A percentile compares a stretch with the other conserved stretches of the same genome.
Conservation (phyloP, 1,284 basidiomycete species). For the Schizophyllum amplum region DNA sequence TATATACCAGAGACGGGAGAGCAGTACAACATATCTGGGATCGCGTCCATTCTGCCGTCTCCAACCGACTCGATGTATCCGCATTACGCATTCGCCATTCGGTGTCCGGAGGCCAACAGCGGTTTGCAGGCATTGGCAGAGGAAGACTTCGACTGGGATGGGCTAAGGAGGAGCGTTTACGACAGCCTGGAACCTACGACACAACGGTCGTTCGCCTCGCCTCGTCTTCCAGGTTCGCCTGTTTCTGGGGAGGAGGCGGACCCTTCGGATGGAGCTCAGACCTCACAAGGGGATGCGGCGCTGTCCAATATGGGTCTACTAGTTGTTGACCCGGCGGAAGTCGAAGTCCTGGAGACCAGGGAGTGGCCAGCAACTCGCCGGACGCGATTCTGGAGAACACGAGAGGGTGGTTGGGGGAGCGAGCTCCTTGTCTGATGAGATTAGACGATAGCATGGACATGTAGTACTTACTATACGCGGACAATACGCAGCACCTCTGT, state of each 20-base stretch:
- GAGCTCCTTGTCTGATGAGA: slow-evolving; percentile 14
- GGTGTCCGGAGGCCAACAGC: slow-evolving; percentile 17
- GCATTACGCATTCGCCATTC: slow-evolving; percentile 17
- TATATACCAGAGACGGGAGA: slow-evolving; percentile 48
- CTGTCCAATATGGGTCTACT: slow-evolving; percentile 56
- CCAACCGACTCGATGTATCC: slow-evolving; percentile 25
- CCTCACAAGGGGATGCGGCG: slow-evolving; percentile 39
- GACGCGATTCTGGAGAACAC: slow-evolving; percentile 38
- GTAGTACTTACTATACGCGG: no score
- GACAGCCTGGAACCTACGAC: slow-evolving; percentile 36
- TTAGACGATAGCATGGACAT: not conserved
- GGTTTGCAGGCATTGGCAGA: not conserved
- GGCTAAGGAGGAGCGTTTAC: slow-evolving; percentile 43
- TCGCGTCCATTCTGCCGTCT: slow-evolving; percentile 36
- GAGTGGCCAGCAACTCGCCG: slow-evolving; percentile 42
- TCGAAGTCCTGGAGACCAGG: slow-evolving; percentile 55
- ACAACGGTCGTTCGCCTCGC: slow-evolving; percentile 59
- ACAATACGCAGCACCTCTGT: no score
- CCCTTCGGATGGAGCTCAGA: slow-evolving; percentile 28
- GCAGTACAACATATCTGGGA: slow-evolving; percentile 52
- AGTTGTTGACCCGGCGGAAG: slow-evolving; percentile 51
- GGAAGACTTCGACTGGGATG: slow-evolving; percentile 50
- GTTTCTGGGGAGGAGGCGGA: slow-evolving; percentile 28
- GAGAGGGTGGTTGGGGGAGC: slow-evolving; percentile 41
- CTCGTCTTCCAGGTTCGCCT: slow-evolving; percentile 56